Conservation (phyloP, 2,329 filamentous ascomycete species). For the Cordyceps fumosorosea region DNA sequence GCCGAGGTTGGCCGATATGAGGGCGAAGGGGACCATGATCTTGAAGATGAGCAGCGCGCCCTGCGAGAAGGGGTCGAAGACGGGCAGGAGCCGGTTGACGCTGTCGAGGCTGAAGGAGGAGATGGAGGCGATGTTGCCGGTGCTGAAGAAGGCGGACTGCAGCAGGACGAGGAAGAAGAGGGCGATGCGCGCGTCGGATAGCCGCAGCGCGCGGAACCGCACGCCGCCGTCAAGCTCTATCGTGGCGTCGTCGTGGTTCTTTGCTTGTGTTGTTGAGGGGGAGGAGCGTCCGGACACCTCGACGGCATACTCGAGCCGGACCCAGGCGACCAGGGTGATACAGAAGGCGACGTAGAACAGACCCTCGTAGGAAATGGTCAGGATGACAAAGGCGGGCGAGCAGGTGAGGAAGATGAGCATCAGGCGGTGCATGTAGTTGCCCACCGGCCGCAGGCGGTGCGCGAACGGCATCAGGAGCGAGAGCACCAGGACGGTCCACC, state of each 20-base stretch:
- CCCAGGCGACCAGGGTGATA: constrained; percentile 77
- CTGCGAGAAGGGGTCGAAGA: constrained; percentile 93
- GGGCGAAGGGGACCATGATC: constrained; percentile 84
- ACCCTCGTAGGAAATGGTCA: constrained; percentile 95
- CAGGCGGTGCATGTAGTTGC: constrained; percentile 83
- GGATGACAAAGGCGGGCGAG: constrained; percentile 86
- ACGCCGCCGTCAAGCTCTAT: background rate
- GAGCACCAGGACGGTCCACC: constrained; percentile 68
- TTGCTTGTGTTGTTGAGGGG: background rate
- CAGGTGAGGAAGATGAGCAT: constrained; percentile 88
- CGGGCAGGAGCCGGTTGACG: constrained; percentile 76
- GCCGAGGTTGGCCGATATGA: constrained; percentile 90
- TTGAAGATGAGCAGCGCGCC: constrained; percentile 82
- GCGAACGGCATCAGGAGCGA: constrained; percentile 75
- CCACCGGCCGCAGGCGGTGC: constrained; percentile 75
- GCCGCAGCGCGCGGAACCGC: constrained; percentile 57
- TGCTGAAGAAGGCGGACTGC: constrained; percentile 94
- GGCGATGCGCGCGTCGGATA: constrained; percentile 81
- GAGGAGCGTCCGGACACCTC: constrained; percentile 15
- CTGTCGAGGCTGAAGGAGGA: constrained; percentile 91
- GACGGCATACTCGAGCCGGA: constrained; percentile 79
- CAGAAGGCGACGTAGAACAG: constrained; percentile 92
- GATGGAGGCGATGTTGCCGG: constrained; percentile 89
- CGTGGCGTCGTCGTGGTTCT: constrained; percentile 12
- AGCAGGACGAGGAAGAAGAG: constrained; percentile 94